phyloP scores from a whole-genome alignment of 2,329 filamentous ascomycete species.

The Cordyceps pruinosa region DNA sequence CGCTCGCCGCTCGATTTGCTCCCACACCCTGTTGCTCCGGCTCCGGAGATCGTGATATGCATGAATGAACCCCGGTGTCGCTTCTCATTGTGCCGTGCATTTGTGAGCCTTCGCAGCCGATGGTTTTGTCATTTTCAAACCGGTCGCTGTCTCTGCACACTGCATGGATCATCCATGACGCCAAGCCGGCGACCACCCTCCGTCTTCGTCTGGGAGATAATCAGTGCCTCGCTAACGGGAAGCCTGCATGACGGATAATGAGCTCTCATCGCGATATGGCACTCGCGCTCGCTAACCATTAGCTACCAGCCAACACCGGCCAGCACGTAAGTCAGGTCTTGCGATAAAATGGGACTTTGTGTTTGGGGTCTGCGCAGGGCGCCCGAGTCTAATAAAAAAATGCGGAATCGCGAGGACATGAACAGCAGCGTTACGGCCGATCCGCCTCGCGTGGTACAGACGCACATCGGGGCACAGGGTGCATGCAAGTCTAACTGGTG shows the following conservation, averaged over 20 bases:
- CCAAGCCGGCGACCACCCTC: background rate
- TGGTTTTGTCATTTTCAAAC: background rate
- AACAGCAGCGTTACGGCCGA: constrained; percentile 1
- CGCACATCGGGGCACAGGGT: background rate
- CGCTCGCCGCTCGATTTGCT: background rate
- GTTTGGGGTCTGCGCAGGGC: background rate
- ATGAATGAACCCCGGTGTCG: background rate
- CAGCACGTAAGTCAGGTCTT: background rate
- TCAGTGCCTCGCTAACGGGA: background rate
- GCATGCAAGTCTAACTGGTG: background rate
- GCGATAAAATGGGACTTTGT: background rate
- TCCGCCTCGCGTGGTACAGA: background rate
- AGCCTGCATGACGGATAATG: background rate
- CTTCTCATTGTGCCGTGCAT: background rate
- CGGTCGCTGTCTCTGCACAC: background rate
- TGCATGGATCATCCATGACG: background rate
- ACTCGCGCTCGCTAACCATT: background rate
- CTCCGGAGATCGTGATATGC: constrained; percentile 7
- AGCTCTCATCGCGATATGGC: background rate
- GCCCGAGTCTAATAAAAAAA: background rate
- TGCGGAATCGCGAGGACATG: background rate
- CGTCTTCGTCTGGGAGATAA: background rate
- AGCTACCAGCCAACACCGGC: background rate
- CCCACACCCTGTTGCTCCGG: constrained; percentile 1
- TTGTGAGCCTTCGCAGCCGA: background rate